These are phyloP conservation scores for Basidioascus undulatus DNA, from an alignment of 768 basidiomycete genomes.

Conservation along the genomic window DNA sequence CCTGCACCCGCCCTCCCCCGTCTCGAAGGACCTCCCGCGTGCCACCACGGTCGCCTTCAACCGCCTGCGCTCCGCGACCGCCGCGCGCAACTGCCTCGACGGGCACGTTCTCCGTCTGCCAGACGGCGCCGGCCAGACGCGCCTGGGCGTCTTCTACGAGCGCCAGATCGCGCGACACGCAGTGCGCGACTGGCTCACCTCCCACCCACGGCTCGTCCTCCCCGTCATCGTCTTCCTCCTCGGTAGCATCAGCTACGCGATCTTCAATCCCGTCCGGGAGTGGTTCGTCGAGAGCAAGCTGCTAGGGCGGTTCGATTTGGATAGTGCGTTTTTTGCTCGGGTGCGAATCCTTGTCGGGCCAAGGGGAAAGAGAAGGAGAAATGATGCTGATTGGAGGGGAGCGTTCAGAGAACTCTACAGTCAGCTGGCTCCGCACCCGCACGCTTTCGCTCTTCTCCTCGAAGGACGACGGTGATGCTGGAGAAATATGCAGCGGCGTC, in stretches of 20 bases:
- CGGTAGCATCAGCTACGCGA: conserved; percentile 76
- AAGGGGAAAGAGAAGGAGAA: background rate
- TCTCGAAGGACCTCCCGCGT: conserved; percentile 41
- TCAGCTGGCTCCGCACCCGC: too few species aligned
- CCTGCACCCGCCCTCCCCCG: conserved; percentile 33
- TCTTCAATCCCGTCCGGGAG: conserved; percentile 77
- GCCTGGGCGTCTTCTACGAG: background rate
- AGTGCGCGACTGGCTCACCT: conserved; percentile 52
- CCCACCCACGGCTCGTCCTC: conserved; percentile 64
- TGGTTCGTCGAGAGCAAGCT: conserved; percentile 63
- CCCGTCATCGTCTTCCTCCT: conserved; percentile 64
- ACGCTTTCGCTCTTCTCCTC: conserved; percentile 7
- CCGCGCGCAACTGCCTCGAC: conserved; percentile 62
- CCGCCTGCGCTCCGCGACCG: conserved; percentile 39
- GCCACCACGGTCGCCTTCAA: conserved; percentile 39
- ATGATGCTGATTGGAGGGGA: too few species aligned
- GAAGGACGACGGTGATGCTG: conserved; percentile 1
- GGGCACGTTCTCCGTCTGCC: conserved; percentile 24
- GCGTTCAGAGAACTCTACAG: too few species aligned
- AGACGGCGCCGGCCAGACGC: too few species aligned
- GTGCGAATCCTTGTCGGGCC: background rate
- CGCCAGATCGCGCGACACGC: conserved; percentile 23
- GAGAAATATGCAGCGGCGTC: conserved; percentile 20
- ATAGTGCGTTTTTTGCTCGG: too few species aligned
- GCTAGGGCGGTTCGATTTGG: conserved; percentile 24